phyloP scores from a whole-genome alignment of 768 basidiomycete genomes.

The Lenzites betulinus region DNA sequence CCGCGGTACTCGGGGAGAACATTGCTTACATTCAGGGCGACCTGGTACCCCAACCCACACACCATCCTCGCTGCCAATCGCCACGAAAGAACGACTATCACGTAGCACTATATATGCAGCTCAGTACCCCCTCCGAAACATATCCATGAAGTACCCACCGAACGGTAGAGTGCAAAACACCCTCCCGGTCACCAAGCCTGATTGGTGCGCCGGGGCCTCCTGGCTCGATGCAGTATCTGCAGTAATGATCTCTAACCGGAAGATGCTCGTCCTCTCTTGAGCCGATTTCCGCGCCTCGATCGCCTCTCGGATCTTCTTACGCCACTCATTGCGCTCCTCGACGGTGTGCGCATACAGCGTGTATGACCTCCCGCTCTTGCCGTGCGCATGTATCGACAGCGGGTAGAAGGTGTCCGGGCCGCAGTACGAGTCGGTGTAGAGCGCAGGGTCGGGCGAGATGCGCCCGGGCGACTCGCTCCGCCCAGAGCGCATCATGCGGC shows the following conservation, averaged over 20 bases:
- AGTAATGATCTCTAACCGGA: slow-evolving; percentile 44
- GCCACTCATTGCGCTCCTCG: slow-evolving; percentile 44
- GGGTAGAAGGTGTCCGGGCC: slow-evolving; percentile 40
- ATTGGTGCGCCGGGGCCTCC: slow-evolving; percentile 26
- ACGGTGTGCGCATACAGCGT: slow-evolving; percentile 47
- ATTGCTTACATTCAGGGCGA: slow-evolving; percentile 38
- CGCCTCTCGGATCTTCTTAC: slow-evolving; percentile 46
- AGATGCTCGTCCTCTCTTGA: slow-evolving; percentile 45
- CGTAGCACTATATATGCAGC: slow-evolving; percentile 34
- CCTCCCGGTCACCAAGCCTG: slow-evolving; percentile 36
- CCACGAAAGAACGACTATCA: slow-evolving; percentile 44
- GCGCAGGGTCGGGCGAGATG: slow-evolving; percentile 8
- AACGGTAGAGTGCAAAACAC: slow-evolving; percentile 53
- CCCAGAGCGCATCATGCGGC: slow-evolving; percentile 17
- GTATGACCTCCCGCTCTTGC: slow-evolving; percentile 46
- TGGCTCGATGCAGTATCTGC: slow-evolving; percentile 40
- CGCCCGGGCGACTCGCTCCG: slow-evolving; percentile 7
- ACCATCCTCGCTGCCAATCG: slow-evolving; percentile 51
- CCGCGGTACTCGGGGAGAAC: not conserved
- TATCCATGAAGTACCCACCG: slow-evolving; percentile 27
- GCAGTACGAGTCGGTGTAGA: slow-evolving; percentile 1
- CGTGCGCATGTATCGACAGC: slow-evolving; percentile 46
- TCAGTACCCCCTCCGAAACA: too few species aligned
- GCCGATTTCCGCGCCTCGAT: slow-evolving; percentile 41
- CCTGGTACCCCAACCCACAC: slow-evolving; percentile 51